These are phyloP conservation scores for Fraxinus angustifolia DNA, from an alignment of 305 asterid genomes.

Conservation along the genomic window DNA sequence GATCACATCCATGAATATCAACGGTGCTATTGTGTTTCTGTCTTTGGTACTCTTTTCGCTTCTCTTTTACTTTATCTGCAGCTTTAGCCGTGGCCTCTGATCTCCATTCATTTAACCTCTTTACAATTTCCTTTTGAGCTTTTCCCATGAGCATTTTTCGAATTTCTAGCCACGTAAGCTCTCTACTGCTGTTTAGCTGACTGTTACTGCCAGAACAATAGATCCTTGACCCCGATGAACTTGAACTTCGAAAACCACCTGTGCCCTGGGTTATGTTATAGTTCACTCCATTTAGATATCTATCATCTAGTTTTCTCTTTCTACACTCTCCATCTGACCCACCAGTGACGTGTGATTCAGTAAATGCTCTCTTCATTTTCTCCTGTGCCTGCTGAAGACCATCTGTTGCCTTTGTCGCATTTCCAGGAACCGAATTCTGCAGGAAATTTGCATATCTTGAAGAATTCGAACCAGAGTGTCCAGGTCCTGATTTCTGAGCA, in stretches of 20 bases:
- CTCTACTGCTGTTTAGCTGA: slow-evolving; percentile 39
- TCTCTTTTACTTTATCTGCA: slow-evolving; percentile 23
- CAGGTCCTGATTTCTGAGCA: slow-evolving; percentile 40
- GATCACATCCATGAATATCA: slow-evolving; percentile 22
- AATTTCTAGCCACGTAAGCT: slow-evolving; percentile 38
- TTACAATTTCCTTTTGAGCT: slow-evolving; percentile 44
- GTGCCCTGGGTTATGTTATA: slow-evolving; percentile 21
- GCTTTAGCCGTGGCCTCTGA: slow-evolving; percentile 26
- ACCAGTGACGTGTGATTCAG: slow-evolving; percentile 37
- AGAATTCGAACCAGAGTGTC: slow-evolving; percentile 28
- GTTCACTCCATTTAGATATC: slow-evolving; percentile 30
- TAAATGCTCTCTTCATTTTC: slow-evolving; percentile 48
- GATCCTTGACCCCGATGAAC: slow-evolving; percentile 24
- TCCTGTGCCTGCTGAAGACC: slow-evolving; percentile 63
- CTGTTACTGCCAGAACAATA: slow-evolving; percentile 29
- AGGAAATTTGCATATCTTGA: slow-evolving; percentile 25
- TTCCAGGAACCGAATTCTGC: slow-evolving; percentile 37
- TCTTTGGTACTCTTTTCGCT: slow-evolving; percentile 32
- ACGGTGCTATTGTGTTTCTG: slow-evolving; percentile 24
- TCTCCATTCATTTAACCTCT: slow-evolving; percentile 38
- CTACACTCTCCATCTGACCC: slow-evolving; percentile 33
- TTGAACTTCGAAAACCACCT: slow-evolving; percentile 18
- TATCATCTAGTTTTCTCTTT: slow-evolving; percentile 42
- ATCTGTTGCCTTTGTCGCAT: slow-evolving; percentile 51
- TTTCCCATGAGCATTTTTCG: slow-evolving; percentile 46